phyloP scores from a whole-genome alignment of 768 basidiomycete species.

The Rhizopogon vinicolor region DNA sequence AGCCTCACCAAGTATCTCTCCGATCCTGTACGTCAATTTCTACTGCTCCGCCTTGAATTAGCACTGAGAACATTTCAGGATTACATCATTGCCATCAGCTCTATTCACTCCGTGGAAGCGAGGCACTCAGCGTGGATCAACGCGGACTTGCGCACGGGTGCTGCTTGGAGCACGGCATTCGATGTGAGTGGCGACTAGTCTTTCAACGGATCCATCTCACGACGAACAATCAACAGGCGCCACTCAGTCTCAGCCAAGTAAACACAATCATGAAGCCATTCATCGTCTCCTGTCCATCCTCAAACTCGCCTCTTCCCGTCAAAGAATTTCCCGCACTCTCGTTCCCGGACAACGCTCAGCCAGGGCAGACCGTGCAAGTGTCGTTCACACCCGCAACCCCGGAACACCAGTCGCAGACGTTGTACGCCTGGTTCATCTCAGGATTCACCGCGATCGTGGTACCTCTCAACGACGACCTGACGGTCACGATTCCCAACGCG shows the following conservation, averaged over 20 bases:
- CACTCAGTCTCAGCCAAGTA: constrained; percentile 36
- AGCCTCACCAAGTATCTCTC: constrained; percentile 47
- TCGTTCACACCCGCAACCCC: constrained; percentile 13
- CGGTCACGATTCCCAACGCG: constrained; percentile 36
- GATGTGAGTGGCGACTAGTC: constrained; percentile 36
- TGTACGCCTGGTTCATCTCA: constrained; percentile 46
- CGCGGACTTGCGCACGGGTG: constrained; percentile 40
- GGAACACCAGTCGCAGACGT: background rate
- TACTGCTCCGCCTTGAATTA: constrained; percentile 19
- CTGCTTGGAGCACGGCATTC: constrained; percentile 56
- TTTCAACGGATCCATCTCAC: constrained; percentile 28
- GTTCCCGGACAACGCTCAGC: constrained; percentile 20
- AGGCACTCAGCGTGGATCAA: constrained; percentile 63
- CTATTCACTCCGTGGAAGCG: constrained; percentile 55
- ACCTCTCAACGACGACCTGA: constrained; percentile 28
- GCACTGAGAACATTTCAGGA: constrained; percentile 12
- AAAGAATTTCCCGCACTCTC: constrained; percentile 48
- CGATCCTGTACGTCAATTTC: constrained; percentile 31
- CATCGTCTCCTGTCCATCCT: constrained; percentile 48
- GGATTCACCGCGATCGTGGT: constrained; percentile 41
- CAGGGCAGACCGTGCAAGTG: constrained; percentile 24
- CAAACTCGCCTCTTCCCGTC: constrained; percentile 45
- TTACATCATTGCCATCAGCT: constrained; percentile 50
- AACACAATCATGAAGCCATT: constrained; percentile 38
- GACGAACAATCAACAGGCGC: constrained; percentile 25